These are phyloP conservation scores for Aquanectria penicillioides DNA, from an alignment of 2,329 filamentous ascomycete genomes.

Conservation along the genomic window DNA sequence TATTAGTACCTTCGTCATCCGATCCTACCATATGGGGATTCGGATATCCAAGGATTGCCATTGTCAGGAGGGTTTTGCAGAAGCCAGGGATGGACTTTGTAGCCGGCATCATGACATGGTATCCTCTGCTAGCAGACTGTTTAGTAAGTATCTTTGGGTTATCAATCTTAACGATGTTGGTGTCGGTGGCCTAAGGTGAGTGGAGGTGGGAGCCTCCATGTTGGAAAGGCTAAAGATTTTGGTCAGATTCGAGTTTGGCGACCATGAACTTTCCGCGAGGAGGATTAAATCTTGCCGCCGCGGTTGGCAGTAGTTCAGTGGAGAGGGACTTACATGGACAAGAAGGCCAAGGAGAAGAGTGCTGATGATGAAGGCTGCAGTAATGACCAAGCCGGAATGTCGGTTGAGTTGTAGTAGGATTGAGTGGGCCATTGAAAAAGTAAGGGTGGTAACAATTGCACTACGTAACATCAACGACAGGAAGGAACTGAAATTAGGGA, in stretches of 20 bases:
- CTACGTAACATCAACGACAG: no score
- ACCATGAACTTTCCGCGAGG: neutral
- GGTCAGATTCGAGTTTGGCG: neutral
- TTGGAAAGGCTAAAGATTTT: neutral
- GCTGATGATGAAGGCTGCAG: conserved; percentile 19
- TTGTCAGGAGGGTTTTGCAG: conserved; percentile 46
- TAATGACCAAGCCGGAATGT: neutral
- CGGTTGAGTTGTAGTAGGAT: no score
- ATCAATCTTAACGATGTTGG: neutral
- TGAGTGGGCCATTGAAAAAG: no score
- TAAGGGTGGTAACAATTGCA: no score
- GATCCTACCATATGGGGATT: conserved; percentile 42
- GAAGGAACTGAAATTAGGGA: no score
- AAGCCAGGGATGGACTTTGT: conserved; percentile 38
- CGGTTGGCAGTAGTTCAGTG: neutral
- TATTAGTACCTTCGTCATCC: conserved; percentile 31
- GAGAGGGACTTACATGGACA: neutral
- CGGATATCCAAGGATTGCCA: conserved; percentile 42
- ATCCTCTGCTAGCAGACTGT: neutral
- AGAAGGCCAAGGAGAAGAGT: conserved; percentile 14
- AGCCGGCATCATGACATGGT: conserved; percentile 43
- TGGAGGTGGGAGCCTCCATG: neutral
- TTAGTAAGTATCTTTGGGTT: neutral
- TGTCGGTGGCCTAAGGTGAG: neutral
- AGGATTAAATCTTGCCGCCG: no score